phyloP scores from a whole-genome alignment of 768 basidiomycete species.

The Phaeotremella skinneri region DNA sequence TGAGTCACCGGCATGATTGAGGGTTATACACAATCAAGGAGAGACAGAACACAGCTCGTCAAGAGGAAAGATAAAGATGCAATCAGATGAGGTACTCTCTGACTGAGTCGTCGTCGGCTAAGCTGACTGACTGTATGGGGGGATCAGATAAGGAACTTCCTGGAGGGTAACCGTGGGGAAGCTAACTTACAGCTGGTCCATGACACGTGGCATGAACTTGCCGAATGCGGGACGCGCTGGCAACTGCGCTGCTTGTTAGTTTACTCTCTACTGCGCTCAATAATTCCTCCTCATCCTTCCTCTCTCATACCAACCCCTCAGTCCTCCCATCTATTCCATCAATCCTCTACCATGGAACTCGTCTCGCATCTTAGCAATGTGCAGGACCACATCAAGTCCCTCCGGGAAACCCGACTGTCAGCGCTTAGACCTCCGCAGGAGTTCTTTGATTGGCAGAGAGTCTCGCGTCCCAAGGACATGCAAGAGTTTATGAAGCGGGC shows the following conservation, averaged over 20 bases:
- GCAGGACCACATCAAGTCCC: conserved; percentile 34
- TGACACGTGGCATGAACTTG: too few species aligned
- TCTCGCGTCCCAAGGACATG: neutral
- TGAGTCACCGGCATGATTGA: neutral
- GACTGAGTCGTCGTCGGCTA: too few species aligned
- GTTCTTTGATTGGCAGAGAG: conserved; percentile 44
- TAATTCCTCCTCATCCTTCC: neutral
- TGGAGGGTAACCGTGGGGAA: neutral
- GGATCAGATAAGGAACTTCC: neutral
- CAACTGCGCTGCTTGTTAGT: neutral
- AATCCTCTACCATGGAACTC: conserved; percentile 31
- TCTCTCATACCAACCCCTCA: neutral
- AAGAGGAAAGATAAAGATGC: too few species aligned
- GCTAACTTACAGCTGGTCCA: too few species aligned
- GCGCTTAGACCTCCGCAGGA: conserved; percentile 39
- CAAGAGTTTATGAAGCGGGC: conserved; percentile 42
- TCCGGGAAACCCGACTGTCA: conserved; percentile 34
- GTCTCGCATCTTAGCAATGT: conserved; percentile 32
- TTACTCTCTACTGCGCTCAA: neutral
- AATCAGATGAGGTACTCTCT: too few species aligned
- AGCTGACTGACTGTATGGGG: neutral
- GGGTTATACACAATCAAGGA: neutral
- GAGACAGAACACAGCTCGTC: too few species aligned
- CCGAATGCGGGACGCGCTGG: too few species aligned
- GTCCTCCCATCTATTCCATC: neutral